A percentile compares a stretch with the other conserved stretches of the same genome.
These are phyloP conservation scores for Colletotrichum graminicola DNA, from an alignment of 2,329 filamentous ascomycete genomes.

Conservation along the genomic window DNA sequence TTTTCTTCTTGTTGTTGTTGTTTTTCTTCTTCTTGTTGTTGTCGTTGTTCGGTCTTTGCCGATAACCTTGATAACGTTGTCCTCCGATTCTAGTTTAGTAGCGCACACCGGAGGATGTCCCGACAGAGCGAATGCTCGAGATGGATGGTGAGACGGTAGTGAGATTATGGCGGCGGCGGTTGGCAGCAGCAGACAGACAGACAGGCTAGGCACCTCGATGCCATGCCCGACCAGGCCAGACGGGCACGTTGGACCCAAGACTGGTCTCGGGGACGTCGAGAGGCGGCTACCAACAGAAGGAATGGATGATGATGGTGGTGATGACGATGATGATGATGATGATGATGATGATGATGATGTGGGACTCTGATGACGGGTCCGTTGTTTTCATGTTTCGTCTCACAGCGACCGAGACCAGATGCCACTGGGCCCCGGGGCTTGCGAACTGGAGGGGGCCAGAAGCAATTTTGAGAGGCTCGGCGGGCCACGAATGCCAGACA, in stretches of 20 bases:
- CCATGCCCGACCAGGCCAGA: conserved; percentile 2
- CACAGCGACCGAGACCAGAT: conserved; percentile 29
- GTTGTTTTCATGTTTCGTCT: conserved; percentile 37
- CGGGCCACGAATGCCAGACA: conserved; percentile 25
- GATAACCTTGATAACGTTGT: not conserved
- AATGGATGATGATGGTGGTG: conserved; percentile 14
- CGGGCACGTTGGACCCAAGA: conserved; percentile 24
- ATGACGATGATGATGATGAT: not conserved
- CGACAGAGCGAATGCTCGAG: not conserved
- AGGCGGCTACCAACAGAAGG: conserved; percentile 16
- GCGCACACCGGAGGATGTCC: not conserved
- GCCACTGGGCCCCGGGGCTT: conserved; percentile 34
- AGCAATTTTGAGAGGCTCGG: conserved; percentile 25
- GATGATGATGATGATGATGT: not conserved
- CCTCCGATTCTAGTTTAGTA: not conserved
- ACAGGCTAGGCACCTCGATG: not conserved
- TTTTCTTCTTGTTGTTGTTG: not conserved
- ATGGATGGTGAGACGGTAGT: not conserved
- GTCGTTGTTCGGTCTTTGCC: not conserved
- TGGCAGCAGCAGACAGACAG: not conserved
- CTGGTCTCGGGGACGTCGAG: conserved; percentile 28
- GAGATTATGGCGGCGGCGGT: not conserved
- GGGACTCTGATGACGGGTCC: conserved; percentile 21
- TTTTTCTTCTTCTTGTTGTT: too few species aligned
- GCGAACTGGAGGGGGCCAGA: conserved; percentile 36